A percentile compares a stretch with the other conserved stretches of the same genome.
phyloP scores from a whole-genome alignment of 2,329 filamentous ascomycete species.

The Neopestalotiopsis rosae region DNA sequence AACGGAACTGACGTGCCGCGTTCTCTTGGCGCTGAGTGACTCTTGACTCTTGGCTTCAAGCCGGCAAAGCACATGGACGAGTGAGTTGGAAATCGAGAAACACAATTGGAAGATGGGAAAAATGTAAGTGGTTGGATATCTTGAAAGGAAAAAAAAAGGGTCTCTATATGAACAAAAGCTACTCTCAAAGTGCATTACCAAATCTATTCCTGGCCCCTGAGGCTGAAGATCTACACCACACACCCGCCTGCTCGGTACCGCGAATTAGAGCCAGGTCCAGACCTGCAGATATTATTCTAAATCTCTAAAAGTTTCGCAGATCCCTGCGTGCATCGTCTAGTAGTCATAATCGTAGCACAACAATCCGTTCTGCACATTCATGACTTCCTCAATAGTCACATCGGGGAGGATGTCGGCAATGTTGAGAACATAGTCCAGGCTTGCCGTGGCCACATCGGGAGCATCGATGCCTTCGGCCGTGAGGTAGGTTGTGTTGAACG shows the following conservation, averaged over 20 bases:
- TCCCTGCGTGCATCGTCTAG: not conserved
- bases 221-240: not conserved
- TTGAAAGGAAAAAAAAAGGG: not conserved
- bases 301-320: not conserved
- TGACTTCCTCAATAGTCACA: not conserved
- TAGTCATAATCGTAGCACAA: constrained; percentile 11
- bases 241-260: not conserved
- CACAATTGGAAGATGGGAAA: too few relatives aligned
- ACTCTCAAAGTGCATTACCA: not conserved
- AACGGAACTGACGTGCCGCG: not conserved
- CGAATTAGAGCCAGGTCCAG: too few relatives aligned
- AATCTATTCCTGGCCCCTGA: not conserved
- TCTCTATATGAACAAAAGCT: not conserved
- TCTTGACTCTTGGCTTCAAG: too few relatives aligned
- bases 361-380: constrained; percentile 9
- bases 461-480: not conserved
- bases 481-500: constrained; percentile 9
- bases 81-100: too few relatives aligned
- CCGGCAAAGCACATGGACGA: too few relatives aligned
- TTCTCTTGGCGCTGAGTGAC: not conserved
- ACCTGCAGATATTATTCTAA: not conserved
- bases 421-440: constrained; percentile 8
- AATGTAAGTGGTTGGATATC: too few relatives aligned
- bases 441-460: not conserved
- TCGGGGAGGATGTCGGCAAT: constrained; percentile 1